phyloP scores from a whole-genome alignment of 257 asterid genomes.

The Catharanthus roseus region DNA sequence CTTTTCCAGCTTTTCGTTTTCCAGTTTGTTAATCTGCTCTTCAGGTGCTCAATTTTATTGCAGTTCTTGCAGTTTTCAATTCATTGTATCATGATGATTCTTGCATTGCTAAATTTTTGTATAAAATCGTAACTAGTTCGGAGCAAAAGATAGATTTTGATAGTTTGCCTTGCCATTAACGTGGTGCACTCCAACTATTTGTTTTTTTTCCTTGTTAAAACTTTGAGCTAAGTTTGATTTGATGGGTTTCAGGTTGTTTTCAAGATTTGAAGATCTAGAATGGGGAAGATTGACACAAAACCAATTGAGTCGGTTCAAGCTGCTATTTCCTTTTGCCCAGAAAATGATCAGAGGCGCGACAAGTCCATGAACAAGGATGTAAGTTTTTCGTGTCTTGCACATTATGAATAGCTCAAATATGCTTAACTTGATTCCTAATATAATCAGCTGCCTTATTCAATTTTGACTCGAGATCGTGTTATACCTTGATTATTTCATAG shows the following conservation, averaged over 20 bases:
- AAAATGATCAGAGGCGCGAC: constrained; percentile 23
- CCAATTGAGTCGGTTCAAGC: constrained; percentile 56
- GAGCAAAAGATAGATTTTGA: not conserved
- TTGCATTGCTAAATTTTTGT: not conserved
- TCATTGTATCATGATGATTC: not conserved
- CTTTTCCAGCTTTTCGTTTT: not conserved
- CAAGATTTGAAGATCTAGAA: constrained; percentile 13
- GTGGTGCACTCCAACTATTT: not conserved
- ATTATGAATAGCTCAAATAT: too few relatives aligned
- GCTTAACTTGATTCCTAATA: not conserved
- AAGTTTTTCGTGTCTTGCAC: constrained; percentile 12
- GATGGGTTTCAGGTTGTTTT: not conserved
- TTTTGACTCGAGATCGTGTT: too few relatives aligned
- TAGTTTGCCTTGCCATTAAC: not conserved
- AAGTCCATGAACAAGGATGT: constrained; percentile 30
- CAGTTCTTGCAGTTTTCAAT: too few relatives aligned
- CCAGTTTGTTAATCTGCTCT: not conserved
- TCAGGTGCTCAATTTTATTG: constrained; percentile 2
- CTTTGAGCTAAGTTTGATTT: not conserved
- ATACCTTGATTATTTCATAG: too few relatives aligned
- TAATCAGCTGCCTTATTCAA: too few relatives aligned
- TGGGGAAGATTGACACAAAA: constrained; percentile 68
- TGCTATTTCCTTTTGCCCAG: constrained; percentile 56
- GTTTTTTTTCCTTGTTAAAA: not conserved
- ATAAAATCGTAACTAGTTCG: not conserved